Percentiles rank a stretch among this genome's conserved stretches.
Conservation (phyloP, 1,284 basidiomycete species). For the Trichosporon sp. region DNA sequence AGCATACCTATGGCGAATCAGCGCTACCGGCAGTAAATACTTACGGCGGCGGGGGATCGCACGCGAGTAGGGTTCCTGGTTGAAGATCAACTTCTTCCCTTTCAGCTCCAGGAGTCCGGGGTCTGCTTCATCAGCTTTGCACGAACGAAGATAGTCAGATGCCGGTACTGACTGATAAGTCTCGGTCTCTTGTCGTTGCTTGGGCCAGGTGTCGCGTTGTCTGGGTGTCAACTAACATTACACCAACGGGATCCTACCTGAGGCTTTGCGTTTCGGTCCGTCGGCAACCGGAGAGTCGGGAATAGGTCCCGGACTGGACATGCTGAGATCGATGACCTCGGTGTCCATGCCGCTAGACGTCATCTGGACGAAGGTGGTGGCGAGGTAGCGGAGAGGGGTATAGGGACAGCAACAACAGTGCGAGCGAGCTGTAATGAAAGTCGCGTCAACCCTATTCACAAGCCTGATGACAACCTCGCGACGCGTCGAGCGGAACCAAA, state of each 20-base stretch:
- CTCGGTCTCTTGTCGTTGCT: conserved; percentile 22
- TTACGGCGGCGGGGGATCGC: conserved; percentile 38
- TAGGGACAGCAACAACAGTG: conserved; percentile 2
- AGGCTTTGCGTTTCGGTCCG: conserved; percentile 26
- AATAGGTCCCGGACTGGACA: conserved; percentile 24
- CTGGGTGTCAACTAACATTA: not conserved
- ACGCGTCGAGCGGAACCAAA: conserved; percentile 22
- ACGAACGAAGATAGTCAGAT: no score
- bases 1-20: conserved; percentile 30
- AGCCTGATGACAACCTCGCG: not conserved
- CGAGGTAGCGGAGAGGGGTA: not conserved
- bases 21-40: conserved; percentile 15
- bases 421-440: conserved; percentile 9
- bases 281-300: conserved; percentile 6
- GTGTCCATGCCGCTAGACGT: not conserved
- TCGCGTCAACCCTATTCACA: conserved; percentile 22
- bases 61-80: conserved; percentile 33
- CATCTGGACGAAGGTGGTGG: not conserved
- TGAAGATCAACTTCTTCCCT: conserved; percentile 39
- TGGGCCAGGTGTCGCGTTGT: not conserved
- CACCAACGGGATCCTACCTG: conserved; percentile 7
- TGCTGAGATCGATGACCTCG: conserved; percentile 28
- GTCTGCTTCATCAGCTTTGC: not conserved
- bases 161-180: not conserved
- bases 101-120: conserved; percentile 38